Conservation (phyloP, 345 rosid genomes). For the Eucalyptus albens region DNA sequence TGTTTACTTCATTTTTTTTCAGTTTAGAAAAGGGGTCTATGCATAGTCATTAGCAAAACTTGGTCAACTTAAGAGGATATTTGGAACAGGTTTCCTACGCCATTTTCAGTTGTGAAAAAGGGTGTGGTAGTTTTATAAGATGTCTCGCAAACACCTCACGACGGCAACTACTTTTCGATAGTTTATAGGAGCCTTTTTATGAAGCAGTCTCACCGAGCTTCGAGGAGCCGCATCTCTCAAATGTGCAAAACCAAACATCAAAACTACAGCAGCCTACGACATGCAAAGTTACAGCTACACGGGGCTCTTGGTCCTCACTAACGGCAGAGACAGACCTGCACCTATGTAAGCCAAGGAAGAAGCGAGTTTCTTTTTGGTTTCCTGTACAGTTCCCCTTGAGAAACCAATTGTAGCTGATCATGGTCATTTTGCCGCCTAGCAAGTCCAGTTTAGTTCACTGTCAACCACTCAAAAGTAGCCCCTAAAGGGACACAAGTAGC, state of each 20-base stretch:
- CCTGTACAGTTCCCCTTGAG: not conserved
- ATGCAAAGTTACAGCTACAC: not conserved
- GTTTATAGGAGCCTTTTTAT: not conserved
- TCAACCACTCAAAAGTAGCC: not conserved
- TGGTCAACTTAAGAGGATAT: not conserved
- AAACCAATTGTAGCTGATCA: not conserved
- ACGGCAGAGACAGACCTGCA: not conserved
- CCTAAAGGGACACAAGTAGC: not conserved
- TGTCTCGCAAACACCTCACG: not conserved
- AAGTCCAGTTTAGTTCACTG: not conserved
- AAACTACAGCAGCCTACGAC: not conserved
- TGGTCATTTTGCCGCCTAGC: not conserved
- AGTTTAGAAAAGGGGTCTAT: not conserved
- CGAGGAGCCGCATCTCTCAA: not conserved
- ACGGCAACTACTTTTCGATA: not conserved
- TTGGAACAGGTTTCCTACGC: not conserved
- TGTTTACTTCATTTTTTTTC: not conserved
- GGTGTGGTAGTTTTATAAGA: not conserved
- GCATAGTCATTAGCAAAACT: not conserved
- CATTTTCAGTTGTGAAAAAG: not conserved
- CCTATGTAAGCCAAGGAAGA: not conserved
- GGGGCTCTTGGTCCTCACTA: not conserved
- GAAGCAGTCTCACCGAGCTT: not conserved
- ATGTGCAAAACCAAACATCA: not conserved
- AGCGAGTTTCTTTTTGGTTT: not conserved